phyloP scores from a whole-genome alignment of 2,329 filamentous ascomycete genomes.

The Eurotiales sp. region DNA sequence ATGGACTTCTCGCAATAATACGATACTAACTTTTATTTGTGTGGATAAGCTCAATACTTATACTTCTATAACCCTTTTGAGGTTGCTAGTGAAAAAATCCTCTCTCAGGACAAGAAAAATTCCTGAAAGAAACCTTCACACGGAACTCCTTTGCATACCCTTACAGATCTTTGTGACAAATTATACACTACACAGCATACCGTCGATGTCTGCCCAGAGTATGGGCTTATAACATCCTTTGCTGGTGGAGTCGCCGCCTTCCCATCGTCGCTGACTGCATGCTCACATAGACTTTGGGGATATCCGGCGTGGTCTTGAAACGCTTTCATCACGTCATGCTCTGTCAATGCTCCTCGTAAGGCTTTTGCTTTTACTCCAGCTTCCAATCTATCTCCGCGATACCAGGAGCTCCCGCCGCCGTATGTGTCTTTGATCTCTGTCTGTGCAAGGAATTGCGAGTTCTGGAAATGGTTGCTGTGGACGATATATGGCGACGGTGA shows the following conservation, averaged over 20 bases:
- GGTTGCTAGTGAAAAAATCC: background rate
- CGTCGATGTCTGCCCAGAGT: background rate
- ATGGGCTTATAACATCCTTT: background rate
- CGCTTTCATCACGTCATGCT: background rate
- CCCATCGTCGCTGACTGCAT: background rate
- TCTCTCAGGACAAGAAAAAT: background rate
- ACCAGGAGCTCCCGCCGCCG: background rate
- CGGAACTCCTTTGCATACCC: background rate
- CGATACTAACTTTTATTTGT: background rate
- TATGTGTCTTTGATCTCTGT: background rate
- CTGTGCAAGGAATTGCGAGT: background rate
- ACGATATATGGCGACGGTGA: background rate
- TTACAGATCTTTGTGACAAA: background rate
- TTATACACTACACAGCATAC: background rate
- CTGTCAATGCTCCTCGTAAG: background rate
- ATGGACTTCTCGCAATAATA: background rate
- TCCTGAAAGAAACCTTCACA: background rate
- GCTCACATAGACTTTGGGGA: background rate
- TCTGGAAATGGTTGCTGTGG: background rate
- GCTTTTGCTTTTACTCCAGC: background rate
- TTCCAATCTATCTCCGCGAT: background rate
- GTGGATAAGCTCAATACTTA: background rate
- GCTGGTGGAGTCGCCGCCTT: background rate
- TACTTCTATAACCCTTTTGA: no score
- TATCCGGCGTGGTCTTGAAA: background rate